Evolutionary conservation across 352 stramenopile species (phyloP).

Genomic region (Phytophthora sp.): DNA sequence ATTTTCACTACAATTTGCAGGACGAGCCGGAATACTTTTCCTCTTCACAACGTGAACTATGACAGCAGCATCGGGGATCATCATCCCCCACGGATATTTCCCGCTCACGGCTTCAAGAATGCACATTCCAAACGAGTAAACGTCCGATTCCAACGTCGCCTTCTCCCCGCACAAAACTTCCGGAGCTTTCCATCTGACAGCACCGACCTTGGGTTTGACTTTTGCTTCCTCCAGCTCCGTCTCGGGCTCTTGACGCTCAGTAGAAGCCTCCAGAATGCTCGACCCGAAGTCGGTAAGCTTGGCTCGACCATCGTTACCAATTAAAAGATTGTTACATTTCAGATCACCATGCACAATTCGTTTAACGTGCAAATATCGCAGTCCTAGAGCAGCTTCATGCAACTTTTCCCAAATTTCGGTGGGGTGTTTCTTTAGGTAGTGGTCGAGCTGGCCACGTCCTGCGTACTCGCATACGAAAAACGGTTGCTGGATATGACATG

Average conservation of each 20-base stretch:
- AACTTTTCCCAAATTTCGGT: slow-evolving; percentile 23
- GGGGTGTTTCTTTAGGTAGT: slow-evolving; percentile 7
- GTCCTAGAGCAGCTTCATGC: slow-evolving; percentile 40
- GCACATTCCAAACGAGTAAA: slow-evolving; percentile 36
- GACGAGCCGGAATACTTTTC: slow-evolving; percentile 11
- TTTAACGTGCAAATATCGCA: slow-evolving; percentile 55
- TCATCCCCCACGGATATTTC: slow-evolving; percentile 15
- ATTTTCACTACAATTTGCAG: slow-evolving; percentile 18
- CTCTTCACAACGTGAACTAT: slow-evolving; percentile 2
- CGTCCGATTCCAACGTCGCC: slow-evolving; percentile 21
- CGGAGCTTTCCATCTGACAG: slow-evolving; percentile 29
- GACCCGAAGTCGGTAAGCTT: slow-evolving; percentile 30
- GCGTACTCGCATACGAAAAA: slow-evolving; percentile 28
- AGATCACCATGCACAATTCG: slow-evolving; percentile 76
- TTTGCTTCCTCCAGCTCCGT: background rate
- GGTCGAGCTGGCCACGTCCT: slow-evolving; percentile 9
- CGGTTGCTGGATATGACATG: slow-evolving; percentile 1
- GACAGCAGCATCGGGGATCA: background rate
- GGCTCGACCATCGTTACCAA: slow-evolving; percentile 20
- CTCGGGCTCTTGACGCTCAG: background rate
- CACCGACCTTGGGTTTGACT: background rate
- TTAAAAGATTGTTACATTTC: slow-evolving; percentile 39
- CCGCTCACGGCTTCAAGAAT: slow-evolving; percentile 17
- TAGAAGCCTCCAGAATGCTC: background rate
- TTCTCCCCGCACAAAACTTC: slow-evolving; percentile 10